A percentile compares a stretch with the other conserved stretches of the same genome.
These are phyloP conservation scores for Leptographium radiaticola DNA, from an alignment of 2,329 filamentous ascomycete species.

Conservation along the genomic window DNA sequence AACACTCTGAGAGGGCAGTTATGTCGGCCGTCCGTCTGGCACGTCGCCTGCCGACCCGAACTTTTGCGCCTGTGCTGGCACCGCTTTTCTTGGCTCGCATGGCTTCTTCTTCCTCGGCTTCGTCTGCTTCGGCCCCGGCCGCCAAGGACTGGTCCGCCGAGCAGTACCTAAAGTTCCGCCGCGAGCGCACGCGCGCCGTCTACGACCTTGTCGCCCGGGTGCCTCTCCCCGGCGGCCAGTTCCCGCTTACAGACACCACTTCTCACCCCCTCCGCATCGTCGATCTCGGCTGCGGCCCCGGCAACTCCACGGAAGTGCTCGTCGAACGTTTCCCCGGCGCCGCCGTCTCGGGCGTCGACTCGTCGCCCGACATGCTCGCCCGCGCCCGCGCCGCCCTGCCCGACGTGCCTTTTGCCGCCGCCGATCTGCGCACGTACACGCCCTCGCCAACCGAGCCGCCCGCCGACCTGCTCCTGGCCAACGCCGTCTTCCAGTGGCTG, in stretches of 20 bases:
- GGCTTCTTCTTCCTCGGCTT: background rate
- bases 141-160: conserved; percentile 37
- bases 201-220: conserved; percentile 39
- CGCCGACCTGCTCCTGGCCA: conserved; percentile 37
- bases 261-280: conserved; percentile 28
- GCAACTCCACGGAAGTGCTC: conserved; percentile 41
- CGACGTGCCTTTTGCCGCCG: conserved; percentile 8
- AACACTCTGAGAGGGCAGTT: background rate
- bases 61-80: too few relatives aligned
- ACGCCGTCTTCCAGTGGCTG: conserved; percentile 49
- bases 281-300: conserved; percentile 48
- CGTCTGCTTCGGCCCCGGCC: background rate
- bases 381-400: conserved; percentile 30
- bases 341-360: conserved; percentile 36
- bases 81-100: background rate
- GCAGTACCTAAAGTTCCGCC: conserved; percentile 42
- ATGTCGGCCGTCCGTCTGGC: background rate
- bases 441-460: conserved; percentile 12
- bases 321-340: conserved; percentile 32
- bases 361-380: conserved; percentile 40
- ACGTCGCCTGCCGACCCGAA: background rate
- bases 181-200: conserved; percentile 38
- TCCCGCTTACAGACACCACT: background rate
- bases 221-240: conserved; percentile 17
- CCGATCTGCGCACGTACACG: conserved; percentile 16